A percentile compares a stretch with the other conserved stretches of the same genome.
Evolutionary conservation across 2,329 filamentous ascomycete genomes (phyloP).

Genomic region (Blastomyces gilchristii): DNA sequence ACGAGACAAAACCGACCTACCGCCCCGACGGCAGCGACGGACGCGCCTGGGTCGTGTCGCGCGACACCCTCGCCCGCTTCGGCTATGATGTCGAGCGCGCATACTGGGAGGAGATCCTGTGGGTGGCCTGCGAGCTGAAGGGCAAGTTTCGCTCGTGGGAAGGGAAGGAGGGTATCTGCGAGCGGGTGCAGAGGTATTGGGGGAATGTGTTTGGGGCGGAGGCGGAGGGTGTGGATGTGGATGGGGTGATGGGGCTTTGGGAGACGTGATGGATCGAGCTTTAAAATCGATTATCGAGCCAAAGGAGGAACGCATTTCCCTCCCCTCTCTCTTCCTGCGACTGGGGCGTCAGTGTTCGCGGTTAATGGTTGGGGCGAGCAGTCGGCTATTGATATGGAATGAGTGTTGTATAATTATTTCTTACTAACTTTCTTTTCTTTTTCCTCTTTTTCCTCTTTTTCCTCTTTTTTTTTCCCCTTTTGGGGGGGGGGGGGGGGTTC

Average conservation of each 20-base stretch:
- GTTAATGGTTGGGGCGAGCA: too few species aligned
- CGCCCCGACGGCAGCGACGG: conserved; percentile 25
- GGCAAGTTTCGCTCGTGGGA: conserved; percentile 26
- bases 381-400: not conserved
- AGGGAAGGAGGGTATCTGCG: conserved; percentile 27
- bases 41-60: conserved; percentile 27
- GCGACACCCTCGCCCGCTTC: conserved; percentile 25
- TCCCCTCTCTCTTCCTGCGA: too few species aligned
- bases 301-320: too few species aligned
- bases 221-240: conserved; percentile 26
- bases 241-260: conserved; percentile 25
- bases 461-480: not conserved
- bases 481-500: too few species aligned
- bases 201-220: conserved; percentile 24
- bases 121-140: conserved; percentile 32
- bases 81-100: conserved; percentile 27
- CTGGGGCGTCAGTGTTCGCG: too few species aligned
- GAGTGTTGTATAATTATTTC: too few species aligned
- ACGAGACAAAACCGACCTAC: conserved; percentile 29
- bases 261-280: not conserved
- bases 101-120: conserved; percentile 33
- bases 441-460: not conserved
- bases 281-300: too few species aligned
- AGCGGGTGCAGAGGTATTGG: conserved; percentile 27
- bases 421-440: too few species aligned